Conservation (phyloP, 2,329 filamentous ascomycete species). For the Neopestalotiopsis clavispora region DNA sequence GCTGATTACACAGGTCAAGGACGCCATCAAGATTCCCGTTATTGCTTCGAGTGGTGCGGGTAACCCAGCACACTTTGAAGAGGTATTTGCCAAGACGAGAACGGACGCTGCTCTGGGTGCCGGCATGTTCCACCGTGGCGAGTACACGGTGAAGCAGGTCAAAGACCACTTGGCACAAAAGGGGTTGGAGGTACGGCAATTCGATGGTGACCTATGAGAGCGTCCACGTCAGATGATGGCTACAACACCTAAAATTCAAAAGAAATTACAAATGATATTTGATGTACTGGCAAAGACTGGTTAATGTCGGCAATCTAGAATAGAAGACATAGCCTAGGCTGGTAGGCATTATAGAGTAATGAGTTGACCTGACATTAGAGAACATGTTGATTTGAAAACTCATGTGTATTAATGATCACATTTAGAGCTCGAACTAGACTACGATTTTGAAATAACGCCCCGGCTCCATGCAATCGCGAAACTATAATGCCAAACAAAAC, state of each 20-base stretch:
- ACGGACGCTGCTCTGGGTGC: slow-evolving; percentile 94
- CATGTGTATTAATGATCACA: slow-evolving; percentile 23
- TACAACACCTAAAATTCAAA: slow-evolving; percentile 5
- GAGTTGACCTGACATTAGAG: neutral
- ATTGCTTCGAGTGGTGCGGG: slow-evolving; percentile 95
- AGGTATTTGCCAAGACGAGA: slow-evolving; percentile 84
- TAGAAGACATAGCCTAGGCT: neutral
- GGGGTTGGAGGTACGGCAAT: slow-evolving; percentile 79
- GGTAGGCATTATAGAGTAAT: neutral
- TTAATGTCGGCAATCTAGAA: neutral
- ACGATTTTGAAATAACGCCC: neutral
- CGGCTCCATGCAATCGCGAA: slow-evolving; percentile 4
- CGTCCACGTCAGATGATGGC: neutral
- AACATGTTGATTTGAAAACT: slow-evolving; percentile 13
- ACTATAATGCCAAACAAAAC: slow-evolving; percentile 13
- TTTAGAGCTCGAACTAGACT: slow-evolving; percentile 14
- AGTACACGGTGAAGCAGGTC: slow-evolving; percentile 93
- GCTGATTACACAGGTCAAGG: slow-evolving; percentile 86
- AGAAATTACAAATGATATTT: slow-evolving; percentile 12
- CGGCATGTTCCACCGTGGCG: slow-evolving; percentile 95
- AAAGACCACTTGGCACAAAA: slow-evolving; percentile 78
- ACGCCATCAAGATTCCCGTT: slow-evolving; percentile 86
- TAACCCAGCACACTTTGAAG: slow-evolving; percentile 82
- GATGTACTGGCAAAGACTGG: neutral
- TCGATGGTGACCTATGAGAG: slow-evolving; percentile 62